Conservation (phyloP, 495 filamentous ascomycete genomes). For the Tirmania nivea region DNA sequence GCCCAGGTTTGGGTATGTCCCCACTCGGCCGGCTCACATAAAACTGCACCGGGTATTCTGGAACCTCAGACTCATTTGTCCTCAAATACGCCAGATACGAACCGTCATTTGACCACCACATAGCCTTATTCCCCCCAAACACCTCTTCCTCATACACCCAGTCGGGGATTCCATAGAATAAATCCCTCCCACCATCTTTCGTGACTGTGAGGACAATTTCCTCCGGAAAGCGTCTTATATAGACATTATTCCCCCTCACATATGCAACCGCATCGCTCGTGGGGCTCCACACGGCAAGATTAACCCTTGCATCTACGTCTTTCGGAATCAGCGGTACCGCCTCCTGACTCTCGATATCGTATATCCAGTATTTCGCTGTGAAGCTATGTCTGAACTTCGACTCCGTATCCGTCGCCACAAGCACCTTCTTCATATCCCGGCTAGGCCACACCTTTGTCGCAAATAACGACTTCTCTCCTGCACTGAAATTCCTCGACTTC, state of each 20-base stretch:
- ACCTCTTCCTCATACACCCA: constrained; percentile 99
- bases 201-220: constrained; percentile 47
- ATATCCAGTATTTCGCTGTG: constrained; percentile 72
- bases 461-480: constrained; percentile 28
- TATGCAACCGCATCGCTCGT: constrained; percentile 66
- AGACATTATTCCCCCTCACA: constrained; percentile 74
- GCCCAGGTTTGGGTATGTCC: constrained; percentile 40
- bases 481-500: constrained; percentile 39
- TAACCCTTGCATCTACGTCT: constrained; percentile 42
- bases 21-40: constrained; percentile 77
- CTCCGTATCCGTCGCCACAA: constrained; percentile 45
- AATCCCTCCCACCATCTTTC: constrained; percentile 57
- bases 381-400: constrained; percentile 76
- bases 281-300: constrained; percentile 81
- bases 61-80: constrained; percentile 79
- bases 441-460: constrained; percentile 50
- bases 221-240: constrained; percentile 41
- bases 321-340: constrained; percentile 56
- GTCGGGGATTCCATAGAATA: constrained; percentile 94
- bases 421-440: constrained; percentile 59
- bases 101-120: constrained; percentile 86
- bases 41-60: constrained; percentile 86
- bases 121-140: constrained; percentile 53
- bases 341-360: constrained; percentile 66
- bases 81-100: constrained; percentile 74